Base-by-base conservation (phyloP, 768 basidiomycete genomes). In the Hygrocybe coccinea region DNA sequence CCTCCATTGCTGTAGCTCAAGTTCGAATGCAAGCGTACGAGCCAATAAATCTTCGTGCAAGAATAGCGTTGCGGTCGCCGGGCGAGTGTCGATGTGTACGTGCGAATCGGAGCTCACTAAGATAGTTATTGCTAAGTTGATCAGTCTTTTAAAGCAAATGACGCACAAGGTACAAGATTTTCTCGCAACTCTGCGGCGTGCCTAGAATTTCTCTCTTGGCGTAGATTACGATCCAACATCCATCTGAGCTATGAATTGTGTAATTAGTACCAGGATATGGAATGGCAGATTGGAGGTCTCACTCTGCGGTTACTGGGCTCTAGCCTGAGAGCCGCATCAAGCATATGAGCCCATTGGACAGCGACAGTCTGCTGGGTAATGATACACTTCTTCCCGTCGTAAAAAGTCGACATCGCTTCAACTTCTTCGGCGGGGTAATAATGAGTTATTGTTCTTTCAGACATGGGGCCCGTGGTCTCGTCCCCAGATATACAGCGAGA, bases 1-100 rank as follows among this genome's bases (percentile, higher is more conserved):
- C 24, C 58, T 46, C 34, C 37, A 39, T 8, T 17, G 14, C 35
- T 45, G 29, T 38, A 59, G n/a, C 5, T 56, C 55, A 14, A 56
- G 44, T 44, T 59, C 58, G 46, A 41, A 59, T 19, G 55, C 55
- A 47, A 56, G 46, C 41, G 46, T 53, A 15, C 56, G 44, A 22
- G 55, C 58, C 50, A 59, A 39, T n/a, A 55, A 22, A 24, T 58
- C 56, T 50, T 58, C 56, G 37, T 59, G 54, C n/a, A 52, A 50
- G 45, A 59, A 59, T 12, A 56, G 34, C 6, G 58, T 59, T 12
- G 52, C 14, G 2, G 17, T 5, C 14, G 58, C 39, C n/a, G 49
- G 37, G 11, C 44, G 41, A 24, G 4, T 22, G 34, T 59, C 43
- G 14, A 41, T 45, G 21, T 39, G 22, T 5, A 10, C 15, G 22